Evolutionary conservation across 208 protist species (phyloP), one percentile per base, ranked within the genome.

Genomic region (Trypanosoma lewisi): DNA sequence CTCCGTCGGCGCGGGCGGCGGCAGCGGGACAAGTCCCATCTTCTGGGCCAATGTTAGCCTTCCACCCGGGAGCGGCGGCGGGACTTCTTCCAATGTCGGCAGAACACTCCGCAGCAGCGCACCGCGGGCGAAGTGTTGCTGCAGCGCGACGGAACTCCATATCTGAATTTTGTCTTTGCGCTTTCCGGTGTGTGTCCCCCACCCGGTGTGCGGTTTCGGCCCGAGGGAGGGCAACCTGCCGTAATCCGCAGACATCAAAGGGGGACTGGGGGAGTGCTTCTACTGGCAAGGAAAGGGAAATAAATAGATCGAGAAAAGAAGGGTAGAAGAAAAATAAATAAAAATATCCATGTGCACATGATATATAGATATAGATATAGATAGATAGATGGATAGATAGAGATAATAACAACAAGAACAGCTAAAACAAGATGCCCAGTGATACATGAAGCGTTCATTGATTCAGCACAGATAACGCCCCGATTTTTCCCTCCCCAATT

Each of bases 131-230:
- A 93, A 88, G 75, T 96, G 89, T 60, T 93, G 75, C 68, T 96
- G 89, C 9, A 96, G 70, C 2, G 89, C 89, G 2, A 96, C 89
- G 0, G 89, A 86, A 36, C 83, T 92, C 87, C 89, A 96, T 45
- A 96, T 49, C 31, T 75, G 75, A 0, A 92, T 48, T 57, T 88
- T 78, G 14, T 86, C 76, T n/a, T 77, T 71, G 5, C 82, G 69
- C n/a, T 51, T 66, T 21, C 28, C 39, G 14, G 57, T 61, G 58
- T 36, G 73, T 2, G 52, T 69, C 25, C 78, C 70, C 78, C 82
- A 84, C 23, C 57, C 47, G 0, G 54, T 54, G 37, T 53, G 41
- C 30, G 78, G 27, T 2, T 73, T 74, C 12, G 53, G 57, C 11
- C 84, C 78, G 30, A 87, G 51, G 14, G 68, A 75, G 12, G 80